These are phyloP conservation scores for Rhodotorula toruloides DNA, from an alignment of 768 basidiomycete genomes.

Conservation along the genomic window DNA sequence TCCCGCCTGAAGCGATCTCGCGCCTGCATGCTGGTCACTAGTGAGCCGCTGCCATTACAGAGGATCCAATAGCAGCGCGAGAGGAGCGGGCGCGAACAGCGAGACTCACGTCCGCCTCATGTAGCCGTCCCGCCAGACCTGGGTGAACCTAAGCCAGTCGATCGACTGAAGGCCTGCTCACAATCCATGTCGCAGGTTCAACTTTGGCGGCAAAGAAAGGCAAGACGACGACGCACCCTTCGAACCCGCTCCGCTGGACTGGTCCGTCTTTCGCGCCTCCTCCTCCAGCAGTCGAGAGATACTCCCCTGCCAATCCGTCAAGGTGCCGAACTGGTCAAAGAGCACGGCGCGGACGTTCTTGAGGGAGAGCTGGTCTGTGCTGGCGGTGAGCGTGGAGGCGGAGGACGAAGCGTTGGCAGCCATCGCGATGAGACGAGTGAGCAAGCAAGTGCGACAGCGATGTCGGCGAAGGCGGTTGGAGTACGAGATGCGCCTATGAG, in stretches of 20 bases:
- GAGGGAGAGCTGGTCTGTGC: not conserved
- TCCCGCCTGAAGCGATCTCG: slow-evolving; percentile 24
- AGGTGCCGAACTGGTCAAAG: slow-evolving; percentile 32
- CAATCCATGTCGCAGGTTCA: not conserved
- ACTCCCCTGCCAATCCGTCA: slow-evolving; percentile 22
- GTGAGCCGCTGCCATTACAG: not conserved
- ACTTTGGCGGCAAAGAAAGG: no score
- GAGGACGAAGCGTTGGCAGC: not conserved
- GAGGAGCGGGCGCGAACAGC: not conserved
- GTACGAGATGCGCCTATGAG: no score
- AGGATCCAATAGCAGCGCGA: not conserved
- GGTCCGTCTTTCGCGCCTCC: not conserved
- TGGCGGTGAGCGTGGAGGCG: not conserved
- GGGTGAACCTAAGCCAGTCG: slow-evolving; percentile 18
- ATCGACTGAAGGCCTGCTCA: not conserved
- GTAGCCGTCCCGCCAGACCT: slow-evolving; percentile 23
- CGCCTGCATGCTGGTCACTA: slow-evolving; percentile 10
- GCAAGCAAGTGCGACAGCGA: not conserved
- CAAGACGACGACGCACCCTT: not conserved
- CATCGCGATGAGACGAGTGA: not conserved
- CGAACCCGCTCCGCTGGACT: not conserved
- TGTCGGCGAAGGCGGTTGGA: no score
- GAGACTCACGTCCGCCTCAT: slow-evolving; percentile 27
- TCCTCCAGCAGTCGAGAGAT: not conserved
- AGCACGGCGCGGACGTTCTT: slow-evolving; percentile 13